These are phyloP conservation scores for Saussurea involucrata DNA, from an alignment of 129 eudicot genomes.

Conservation along the genomic window DNA sequence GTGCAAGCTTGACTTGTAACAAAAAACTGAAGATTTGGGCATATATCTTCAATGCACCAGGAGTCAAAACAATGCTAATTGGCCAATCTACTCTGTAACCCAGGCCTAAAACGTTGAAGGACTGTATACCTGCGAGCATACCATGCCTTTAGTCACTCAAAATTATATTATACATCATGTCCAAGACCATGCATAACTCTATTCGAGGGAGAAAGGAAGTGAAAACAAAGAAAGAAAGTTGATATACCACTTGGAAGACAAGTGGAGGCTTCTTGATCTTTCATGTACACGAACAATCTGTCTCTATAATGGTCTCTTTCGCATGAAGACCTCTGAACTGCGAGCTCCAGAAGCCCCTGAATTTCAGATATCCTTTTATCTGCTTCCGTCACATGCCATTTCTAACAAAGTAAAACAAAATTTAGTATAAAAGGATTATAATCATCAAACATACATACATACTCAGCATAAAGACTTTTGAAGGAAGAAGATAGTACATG, in stretches of 20 bases:
- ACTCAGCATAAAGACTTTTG: neutral
- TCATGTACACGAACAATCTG: conserved; percentile 65
- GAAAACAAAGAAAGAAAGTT: neutral
- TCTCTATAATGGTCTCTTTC: conserved; percentile 75
- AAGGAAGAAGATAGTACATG: conserved; percentile 34
- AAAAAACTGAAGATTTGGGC: conserved; percentile 85
- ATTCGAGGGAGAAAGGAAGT: neutral
- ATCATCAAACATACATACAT: neutral
- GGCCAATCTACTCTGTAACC: conserved; percentile 98
- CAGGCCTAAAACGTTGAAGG: conserved; percentile 74
- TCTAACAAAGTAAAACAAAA: conserved; percentile 38
- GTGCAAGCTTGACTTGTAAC: conserved; percentile 85
- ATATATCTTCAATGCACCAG: conserved; percentile 67
- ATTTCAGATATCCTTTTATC: conserved; percentile 74
- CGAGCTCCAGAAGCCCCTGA: conserved; percentile 75
- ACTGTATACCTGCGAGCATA: conserved; percentile 60
- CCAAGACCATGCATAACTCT: neutral
- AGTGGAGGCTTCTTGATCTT: conserved; percentile 32
- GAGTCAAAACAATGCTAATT: conserved; percentile 73
- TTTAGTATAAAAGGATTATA: conserved; percentile 17
- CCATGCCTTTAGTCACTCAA: conserved; percentile 10
- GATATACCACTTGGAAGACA: conserved; percentile 51
- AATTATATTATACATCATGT: neutral
- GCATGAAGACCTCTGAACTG: conserved; percentile 91
- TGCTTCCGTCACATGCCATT: conserved; percentile 63